Evolutionary conservation across 306 rosid species (phyloP), one percentile per base, ranked within the genome.

Genomic region (Lotus japonicus): DNA sequence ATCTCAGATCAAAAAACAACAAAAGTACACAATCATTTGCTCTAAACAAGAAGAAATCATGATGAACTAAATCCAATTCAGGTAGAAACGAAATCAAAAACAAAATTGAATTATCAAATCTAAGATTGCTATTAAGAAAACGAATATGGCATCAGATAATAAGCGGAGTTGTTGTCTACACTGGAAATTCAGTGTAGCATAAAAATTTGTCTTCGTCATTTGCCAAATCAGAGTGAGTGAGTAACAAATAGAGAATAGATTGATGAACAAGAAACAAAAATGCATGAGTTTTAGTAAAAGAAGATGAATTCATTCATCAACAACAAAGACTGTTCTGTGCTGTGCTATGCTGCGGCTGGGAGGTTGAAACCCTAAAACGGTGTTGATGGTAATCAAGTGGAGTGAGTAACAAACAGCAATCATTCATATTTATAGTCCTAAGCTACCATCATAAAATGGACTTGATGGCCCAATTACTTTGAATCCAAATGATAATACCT

Each of bases 161-260:
- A 81, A 71, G 81, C 72, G 71, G 81, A 81, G 79, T 76, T 61
- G 35, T 12, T 6, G 44, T 76, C 84, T 38, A 76, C 84, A 81
- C 81, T 1, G 54, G 18, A 62, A 60, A 5, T 72, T 81, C 84
- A 43, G 84, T 66, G 77, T 61, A 77, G 66, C 60, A 77, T 72
- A 81, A 1, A 21, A 77, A 71, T 57, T 31, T 73, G 2, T 61
- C 13, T 49, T 77, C 85, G 53, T 77, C 82, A 81, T 64, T 42
- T 77, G 77, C 85, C 79, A 45, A 44, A 70, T 3, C 7, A 19
- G 2, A 52, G 3, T 48, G 10, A 42, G 5, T 48, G 4, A 0
- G 26, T 2, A 36, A 2, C 5, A 5, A 3, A 9, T 10, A 21
- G 0, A 64, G 0, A 6, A n/a, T n/a, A n/a, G n/a, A 56, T 10